Evolutionary conservation across 805 yeast species (phyloP).

Genomic region (Candida ortonii): DNA sequence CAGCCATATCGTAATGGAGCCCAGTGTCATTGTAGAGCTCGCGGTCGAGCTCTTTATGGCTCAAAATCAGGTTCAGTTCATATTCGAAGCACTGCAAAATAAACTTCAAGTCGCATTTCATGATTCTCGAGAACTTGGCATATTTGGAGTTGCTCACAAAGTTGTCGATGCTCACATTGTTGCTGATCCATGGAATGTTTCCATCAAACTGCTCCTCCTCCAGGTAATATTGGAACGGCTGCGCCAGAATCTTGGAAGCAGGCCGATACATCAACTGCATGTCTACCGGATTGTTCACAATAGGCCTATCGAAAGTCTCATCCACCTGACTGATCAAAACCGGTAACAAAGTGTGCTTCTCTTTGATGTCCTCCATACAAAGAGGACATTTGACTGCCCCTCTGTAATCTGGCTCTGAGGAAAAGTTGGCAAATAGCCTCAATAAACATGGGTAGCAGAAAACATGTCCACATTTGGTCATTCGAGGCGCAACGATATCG

Average conservation of each 20-base stretch:
- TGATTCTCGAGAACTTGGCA: slow-evolving; percentile 59
- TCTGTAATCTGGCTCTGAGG: slow-evolving; percentile 37
- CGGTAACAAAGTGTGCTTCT: slow-evolving; percentile 59
- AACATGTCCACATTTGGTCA: slow-evolving; percentile 93
- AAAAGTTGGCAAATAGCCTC: slow-evolving; percentile 57
- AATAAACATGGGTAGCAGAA: slow-evolving; percentile 82
- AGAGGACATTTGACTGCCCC: slow-evolving; percentile 76
- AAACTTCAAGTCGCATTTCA: slow-evolving; percentile 61
- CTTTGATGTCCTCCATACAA: slow-evolving; percentile 57
- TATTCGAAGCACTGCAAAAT: slow-evolving; percentile 50
- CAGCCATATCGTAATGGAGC: slow-evolving; percentile 51
- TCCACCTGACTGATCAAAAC: slow-evolving; percentile 53
- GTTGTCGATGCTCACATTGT: slow-evolving; percentile 24
- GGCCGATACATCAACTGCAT: slow-evolving; percentile 63
- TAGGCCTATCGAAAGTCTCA: slow-evolving; percentile 57
- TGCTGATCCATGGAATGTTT: slow-evolving; percentile 55
- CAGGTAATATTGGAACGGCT: slow-evolving; percentile 30
- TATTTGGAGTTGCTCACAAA: slow-evolving; percentile 28
- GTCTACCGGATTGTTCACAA: slow-evolving; percentile 49
- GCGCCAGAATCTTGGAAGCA: slow-evolving; percentile 30
- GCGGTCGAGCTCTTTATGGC: slow-evolving; percentile 55
- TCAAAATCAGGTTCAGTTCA: slow-evolving; percentile 55
- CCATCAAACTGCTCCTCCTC: slow-evolving; percentile 29
- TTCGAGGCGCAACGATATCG: slow-evolving; percentile 85
- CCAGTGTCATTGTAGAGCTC: slow-evolving; percentile 60